Percentiles rank a stretch among this genome's conserved stretches.
phyloP scores from a whole-genome alignment of 352 stramenopile species.

The Globisporangium parvum region DNA sequence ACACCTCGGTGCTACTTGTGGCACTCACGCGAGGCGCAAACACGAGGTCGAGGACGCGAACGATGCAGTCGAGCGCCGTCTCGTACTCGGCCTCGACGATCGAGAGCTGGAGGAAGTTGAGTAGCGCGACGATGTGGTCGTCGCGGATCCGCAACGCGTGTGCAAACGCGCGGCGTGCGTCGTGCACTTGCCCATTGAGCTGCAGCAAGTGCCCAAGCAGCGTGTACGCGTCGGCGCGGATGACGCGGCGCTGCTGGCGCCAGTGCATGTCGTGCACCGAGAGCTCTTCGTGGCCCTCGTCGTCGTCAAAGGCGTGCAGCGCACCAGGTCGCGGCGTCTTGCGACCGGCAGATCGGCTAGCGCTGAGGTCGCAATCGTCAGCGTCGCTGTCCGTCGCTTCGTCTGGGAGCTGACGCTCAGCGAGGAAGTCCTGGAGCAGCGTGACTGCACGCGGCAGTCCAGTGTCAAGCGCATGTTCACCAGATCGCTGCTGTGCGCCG shows the following conservation, averaged over 20 bases:
- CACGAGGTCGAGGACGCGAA: constrained; percentile 27
- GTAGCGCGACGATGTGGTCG: constrained; percentile 32
- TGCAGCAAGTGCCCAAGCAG: constrained; percentile 30
- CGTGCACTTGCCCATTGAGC: constrained; percentile 22
- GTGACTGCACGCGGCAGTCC: constrained; percentile 16
- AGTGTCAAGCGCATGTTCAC: background rate
- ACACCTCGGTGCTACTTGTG: too few relatives aligned
- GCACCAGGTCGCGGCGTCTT: background rate
- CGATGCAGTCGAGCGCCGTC: constrained; percentile 23
- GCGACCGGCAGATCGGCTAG: too few relatives aligned
- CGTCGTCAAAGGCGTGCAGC: background rate
- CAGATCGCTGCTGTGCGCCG: background rate
- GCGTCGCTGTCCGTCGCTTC: constrained; percentile 11
- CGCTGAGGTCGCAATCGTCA: background rate
- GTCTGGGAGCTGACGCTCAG: constrained; percentile 19
- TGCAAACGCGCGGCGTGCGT: constrained; percentile 23
- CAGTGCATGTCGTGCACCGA: constrained; percentile 14
- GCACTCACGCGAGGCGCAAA: background rate
- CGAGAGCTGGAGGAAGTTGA: constrained; percentile 43
- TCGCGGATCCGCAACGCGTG: constrained; percentile 25
- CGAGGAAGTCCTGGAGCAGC: constrained; percentile 32
- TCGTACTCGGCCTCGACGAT: constrained; percentile 33
- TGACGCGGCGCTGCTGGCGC: constrained; percentile 24
- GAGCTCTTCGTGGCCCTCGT: constrained; percentile 18
- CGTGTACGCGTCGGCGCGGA: constrained; percentile 35